phyloP scores from a whole-genome alignment of 2,329 filamentous ascomycete genomes.

The Diplodia scrobiculata region DNA sequence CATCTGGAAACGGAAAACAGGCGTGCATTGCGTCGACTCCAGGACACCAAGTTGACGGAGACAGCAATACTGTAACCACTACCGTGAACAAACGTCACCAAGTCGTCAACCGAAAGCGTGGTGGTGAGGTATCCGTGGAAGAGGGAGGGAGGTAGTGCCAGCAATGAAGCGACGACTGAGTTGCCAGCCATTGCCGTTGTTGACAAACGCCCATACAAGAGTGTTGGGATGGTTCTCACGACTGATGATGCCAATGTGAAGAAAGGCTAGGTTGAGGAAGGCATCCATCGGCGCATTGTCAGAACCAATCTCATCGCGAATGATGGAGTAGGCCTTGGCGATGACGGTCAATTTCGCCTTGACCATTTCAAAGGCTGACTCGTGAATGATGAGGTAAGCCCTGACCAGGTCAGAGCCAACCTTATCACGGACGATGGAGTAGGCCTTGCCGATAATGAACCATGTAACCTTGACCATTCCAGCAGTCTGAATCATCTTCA shows the following conservation, averaged over 20 bases:
- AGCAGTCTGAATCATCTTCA: constrained; percentile 54
- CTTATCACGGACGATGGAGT: constrained; percentile 57
- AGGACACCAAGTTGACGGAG: no score
- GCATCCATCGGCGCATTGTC: background rate
- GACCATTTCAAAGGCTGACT: no score
- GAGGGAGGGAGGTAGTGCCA: no score
- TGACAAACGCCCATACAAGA: background rate
- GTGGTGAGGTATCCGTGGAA: no score
- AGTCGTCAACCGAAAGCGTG: no score
- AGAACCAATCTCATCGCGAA: background rate
- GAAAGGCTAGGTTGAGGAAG: background rate
- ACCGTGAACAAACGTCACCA: background rate
- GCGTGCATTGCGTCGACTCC: no score
- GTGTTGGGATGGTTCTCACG: background rate
- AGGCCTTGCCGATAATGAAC: constrained; percentile 58
- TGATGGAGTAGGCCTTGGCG: background rate
- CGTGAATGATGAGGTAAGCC: no score
- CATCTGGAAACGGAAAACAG: no score
- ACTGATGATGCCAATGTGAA: background rate
- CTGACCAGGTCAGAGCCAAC: constrained; percentile 45
- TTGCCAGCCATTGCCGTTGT: background rate
- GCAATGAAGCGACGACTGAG: no score
- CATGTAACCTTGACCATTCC: constrained; percentile 57
- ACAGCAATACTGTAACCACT: no score
- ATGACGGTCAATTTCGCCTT: no score